Conservation (phyloP, 345 rosid species). For the Physaria fendleri region DNA sequence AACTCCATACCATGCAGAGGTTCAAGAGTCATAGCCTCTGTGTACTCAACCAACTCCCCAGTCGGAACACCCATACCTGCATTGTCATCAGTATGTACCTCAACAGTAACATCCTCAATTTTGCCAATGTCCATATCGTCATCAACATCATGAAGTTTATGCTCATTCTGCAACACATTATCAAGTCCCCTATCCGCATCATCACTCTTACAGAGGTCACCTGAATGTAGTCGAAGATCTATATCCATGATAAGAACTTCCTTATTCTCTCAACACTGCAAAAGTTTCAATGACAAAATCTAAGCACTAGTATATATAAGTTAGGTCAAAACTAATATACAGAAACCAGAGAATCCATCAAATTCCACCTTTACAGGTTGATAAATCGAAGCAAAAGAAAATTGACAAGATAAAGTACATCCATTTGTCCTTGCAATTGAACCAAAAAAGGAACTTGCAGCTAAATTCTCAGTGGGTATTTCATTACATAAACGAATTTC, state of each 20-base stretch:
- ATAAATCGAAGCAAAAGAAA: background rate
- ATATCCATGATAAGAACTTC: constrained; percentile 42
- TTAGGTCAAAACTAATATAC: constrained; percentile 3
- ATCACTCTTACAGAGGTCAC: constrained; percentile 50
- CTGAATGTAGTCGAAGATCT: constrained; percentile 63
- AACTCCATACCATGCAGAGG: constrained; percentile 63
- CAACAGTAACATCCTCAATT: constrained; percentile 33
- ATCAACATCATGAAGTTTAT: constrained; percentile 35
- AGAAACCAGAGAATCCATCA: background rate
- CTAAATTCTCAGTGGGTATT: background rate
- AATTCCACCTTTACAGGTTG: background rate
- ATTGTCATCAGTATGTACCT: constrained; percentile 30
- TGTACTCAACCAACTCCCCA: constrained; percentile 29
- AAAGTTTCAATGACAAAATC: background rate
- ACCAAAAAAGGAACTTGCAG: background rate
- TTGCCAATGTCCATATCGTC: constrained; percentile 36
- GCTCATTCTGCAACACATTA: constrained; percentile 36
- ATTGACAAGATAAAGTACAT: too few relatives aligned
- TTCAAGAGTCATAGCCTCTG: constrained; percentile 44
- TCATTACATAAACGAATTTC: too few relatives aligned
- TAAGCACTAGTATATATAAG: background rate
- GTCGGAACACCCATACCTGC: constrained; percentile 30
- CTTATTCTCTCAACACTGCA: background rate
- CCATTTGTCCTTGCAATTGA: background rate
- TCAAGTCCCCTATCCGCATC: constrained; percentile 42